Conservation (phyloP, 164 flowering plant genomes). For the Tetracentron sinense region DNA sequence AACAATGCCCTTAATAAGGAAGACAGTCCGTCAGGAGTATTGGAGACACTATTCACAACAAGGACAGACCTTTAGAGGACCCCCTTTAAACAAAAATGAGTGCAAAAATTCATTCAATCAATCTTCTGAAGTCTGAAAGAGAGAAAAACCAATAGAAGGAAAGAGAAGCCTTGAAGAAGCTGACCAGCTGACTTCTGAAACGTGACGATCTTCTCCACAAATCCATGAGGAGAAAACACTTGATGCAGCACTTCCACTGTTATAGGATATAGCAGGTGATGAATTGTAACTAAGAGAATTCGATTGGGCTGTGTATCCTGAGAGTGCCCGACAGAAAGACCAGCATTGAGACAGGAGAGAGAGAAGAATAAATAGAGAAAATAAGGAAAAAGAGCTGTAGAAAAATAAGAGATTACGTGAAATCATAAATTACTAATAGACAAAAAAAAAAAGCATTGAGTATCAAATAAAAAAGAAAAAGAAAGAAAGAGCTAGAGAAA, state of each 20-base stretch:
- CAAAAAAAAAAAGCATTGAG: constrained; percentile 7
- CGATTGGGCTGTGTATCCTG: constrained; percentile 93
- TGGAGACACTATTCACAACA: constrained; percentile 1
- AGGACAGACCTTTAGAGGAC: background rate
- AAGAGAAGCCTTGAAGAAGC: constrained; percentile 65
- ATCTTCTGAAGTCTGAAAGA: constrained; percentile 13
- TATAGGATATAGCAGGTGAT: constrained; percentile 97
- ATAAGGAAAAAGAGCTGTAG: constrained; percentile 23
- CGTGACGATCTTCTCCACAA: constrained; percentile 99
- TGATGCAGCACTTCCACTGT: constrained; percentile 99
- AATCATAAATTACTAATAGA: constrained; percentile 7
- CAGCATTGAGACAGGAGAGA: constrained; percentile 59
- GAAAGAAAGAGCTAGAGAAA: background rate
- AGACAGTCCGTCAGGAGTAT: no score
- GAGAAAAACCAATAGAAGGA: constrained; percentile 11
- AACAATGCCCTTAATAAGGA: no score
- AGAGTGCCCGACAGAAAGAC: constrained; percentile 55
- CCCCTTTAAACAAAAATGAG: constrained; percentile 7
- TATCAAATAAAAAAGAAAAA: background rate
- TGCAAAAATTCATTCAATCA: constrained; percentile 11
- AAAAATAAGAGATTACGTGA: constrained; percentile 13
- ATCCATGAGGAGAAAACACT: constrained; percentile 98
- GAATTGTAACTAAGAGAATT: constrained; percentile 92
- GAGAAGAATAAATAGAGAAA: constrained; percentile 43
- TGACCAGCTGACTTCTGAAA: constrained; percentile 99